Evolutionary conservation across 2,329 filamentous ascomycete genomes (phyloP).

Genomic region (Aureobasidium mangrovei): DNA sequence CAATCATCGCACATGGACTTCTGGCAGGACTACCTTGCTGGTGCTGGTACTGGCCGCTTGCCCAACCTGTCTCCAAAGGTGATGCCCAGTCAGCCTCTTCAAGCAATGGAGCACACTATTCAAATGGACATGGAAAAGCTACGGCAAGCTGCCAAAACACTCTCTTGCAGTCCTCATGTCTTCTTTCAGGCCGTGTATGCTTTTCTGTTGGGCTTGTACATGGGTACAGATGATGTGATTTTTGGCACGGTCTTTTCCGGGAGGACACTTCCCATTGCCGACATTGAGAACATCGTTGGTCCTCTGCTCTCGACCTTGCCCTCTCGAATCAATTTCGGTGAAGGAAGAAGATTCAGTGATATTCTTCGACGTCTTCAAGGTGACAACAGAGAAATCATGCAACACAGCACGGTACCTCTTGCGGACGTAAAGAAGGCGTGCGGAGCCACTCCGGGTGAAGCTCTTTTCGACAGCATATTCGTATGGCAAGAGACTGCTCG

Average conservation of each 20-base stretch:
- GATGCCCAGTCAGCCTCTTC: constrained; percentile 8
- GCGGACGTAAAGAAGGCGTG: constrained; percentile 58
- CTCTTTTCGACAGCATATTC: constrained; percentile 68
- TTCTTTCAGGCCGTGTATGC: constrained; percentile 66
- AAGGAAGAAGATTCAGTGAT: constrained; percentile 46
- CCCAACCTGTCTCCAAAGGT: constrained; percentile 48
- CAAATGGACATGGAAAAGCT: neutral
- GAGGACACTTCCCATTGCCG: constrained; percentile 60
- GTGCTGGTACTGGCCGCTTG: constrained; percentile 45
- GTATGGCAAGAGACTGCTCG: constrained; percentile 69
- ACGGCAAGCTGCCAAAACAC: constrained; percentile 7
- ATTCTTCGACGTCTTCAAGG: constrained; percentile 56
- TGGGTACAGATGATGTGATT: constrained; percentile 56
- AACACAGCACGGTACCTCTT: constrained; percentile 55
- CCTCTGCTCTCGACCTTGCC: constrained; percentile 74
- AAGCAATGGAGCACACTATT: neutral
- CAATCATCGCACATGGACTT: constrained; percentile 46
- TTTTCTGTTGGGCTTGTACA: constrained; percentile 56
- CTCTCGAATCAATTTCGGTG: constrained; percentile 52
- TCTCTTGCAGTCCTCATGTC: constrained; percentile 55
- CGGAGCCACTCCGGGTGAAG: constrained; percentile 45
- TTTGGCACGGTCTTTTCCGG: constrained; percentile 79
- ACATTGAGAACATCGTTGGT: constrained; percentile 65
- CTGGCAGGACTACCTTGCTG: constrained; percentile 60
- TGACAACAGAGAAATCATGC: constrained; percentile 56